Conservation (phyloP, 139 green algal species). For the Coelastrella sp. region DNA sequence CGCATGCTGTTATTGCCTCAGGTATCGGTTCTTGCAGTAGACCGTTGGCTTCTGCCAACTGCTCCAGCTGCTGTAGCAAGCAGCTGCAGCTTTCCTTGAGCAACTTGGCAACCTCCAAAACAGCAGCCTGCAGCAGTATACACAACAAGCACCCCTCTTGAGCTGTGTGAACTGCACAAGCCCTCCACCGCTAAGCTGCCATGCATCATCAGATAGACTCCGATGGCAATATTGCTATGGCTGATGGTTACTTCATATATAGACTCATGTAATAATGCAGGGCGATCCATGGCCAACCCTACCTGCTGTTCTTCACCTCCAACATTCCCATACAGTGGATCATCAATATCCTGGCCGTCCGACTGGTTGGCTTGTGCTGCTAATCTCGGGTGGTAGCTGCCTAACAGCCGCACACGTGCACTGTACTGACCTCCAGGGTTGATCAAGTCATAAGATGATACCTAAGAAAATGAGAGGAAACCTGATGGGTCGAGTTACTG, state of each 20-base stretch:
- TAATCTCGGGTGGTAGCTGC: constrained; percentile 68
- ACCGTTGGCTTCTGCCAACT: constrained; percentile 39
- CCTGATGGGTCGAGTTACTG: too few relatives aligned
- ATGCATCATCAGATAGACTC: too few relatives aligned
- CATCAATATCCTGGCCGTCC: constrained; percentile 80
- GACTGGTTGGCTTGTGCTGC: not conserved
- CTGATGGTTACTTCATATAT: too few relatives aligned
- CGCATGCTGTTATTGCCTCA: not conserved
- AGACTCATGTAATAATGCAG: too few relatives aligned
- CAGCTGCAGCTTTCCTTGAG: not conserved
- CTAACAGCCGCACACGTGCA: constrained; percentile 75
- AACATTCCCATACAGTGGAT: constrained; percentile 88
- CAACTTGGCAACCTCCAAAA: constrained; percentile 18
- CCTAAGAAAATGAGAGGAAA: too few relatives aligned
- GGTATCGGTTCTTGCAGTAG: not conserved
- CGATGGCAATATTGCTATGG: too few relatives aligned
- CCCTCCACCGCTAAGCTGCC: too few relatives aligned
- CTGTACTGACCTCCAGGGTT: constrained; percentile 64
- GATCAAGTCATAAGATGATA: constrained; percentile 84
- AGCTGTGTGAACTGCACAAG: too few relatives aligned
- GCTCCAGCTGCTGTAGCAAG: constrained; percentile 50
- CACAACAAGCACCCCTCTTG: too few relatives aligned
- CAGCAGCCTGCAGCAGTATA: constrained; percentile 41
- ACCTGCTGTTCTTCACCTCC: constrained; percentile 74
- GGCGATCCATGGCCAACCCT: too few relatives aligned